A percentile compares a stretch with the other conserved stretches of the same genome.
phyloP scores from a whole-genome alignment of 306 rosid genomes.

The Prunus campanulata region DNA sequence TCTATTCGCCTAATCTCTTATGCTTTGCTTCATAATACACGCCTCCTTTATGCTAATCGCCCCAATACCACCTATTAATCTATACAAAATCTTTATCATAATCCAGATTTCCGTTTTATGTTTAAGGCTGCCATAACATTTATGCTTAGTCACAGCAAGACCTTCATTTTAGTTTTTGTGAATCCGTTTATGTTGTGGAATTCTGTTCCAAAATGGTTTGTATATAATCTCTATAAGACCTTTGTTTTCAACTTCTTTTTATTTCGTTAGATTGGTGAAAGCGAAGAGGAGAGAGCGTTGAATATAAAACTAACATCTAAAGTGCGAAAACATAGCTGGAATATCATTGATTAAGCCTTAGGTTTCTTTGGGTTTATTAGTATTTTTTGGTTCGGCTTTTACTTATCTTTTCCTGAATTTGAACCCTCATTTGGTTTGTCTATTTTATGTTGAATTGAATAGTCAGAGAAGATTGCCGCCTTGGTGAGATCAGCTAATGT shows the following conservation, averaged over 20 bases:
- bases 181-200: background rate
- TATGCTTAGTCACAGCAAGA: no score
- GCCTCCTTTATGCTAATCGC: background rate
- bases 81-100: background rate
- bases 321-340: background rate
- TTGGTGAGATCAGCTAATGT: constrained; percentile 58
- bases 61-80: background rate
- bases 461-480: constrained; percentile 68
- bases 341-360: background rate
- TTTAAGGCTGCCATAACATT: background rate
- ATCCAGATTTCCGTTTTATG: background rate
- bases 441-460: background rate
- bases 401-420: background rate
- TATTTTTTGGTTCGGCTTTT: background rate
- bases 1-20: background rate
- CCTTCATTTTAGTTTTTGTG: no score
- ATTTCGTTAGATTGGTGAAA: background rate
- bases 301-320: no score
- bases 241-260: background rate
- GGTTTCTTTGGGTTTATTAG: background rate
- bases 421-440: background rate
- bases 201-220: background rate
- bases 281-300: no score
- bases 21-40: background rate
- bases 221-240: background rate